Evolutionary conservation across 257 asterid genomes (phyloP), one percentile per base, ranked within the genome.

Genomic region (Petrea volubilis): DNA sequence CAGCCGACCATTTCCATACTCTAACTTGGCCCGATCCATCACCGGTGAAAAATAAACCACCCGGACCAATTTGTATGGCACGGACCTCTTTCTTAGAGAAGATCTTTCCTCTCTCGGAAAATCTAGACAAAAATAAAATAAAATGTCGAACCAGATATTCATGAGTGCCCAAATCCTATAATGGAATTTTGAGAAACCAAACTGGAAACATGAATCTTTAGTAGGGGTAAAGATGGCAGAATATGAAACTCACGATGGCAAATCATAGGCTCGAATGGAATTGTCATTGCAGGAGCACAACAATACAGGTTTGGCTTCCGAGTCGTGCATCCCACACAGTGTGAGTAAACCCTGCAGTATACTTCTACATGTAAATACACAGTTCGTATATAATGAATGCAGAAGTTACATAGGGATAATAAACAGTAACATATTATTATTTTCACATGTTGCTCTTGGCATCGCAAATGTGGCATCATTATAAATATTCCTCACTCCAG

Each of bases 261-360:
- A 83, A 79, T 95, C 97, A 74, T 92, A 91, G 68, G 79, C 91
- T 57, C 87, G 86, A 36, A 92, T 74, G 24, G 79, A 71, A 21
- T 90, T 88, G 89, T 92, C 96, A 41, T 95, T 95, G 83, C 91
- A 78, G 13, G 98, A 84, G 79, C 97, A 92, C 17, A 95, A 80
- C 82, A 95, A 66, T 68, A 95, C 96, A 23, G 99, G 99, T 70
- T 95, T 92, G 67, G 85, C 90, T 72, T 90, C 98, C 44, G 93
- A 83, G 86, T 95, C 97, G 58, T 85, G 98, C 99, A 92, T 95
- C 84, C 97, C 99, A 21, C 91, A 88, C 18, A 92, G 84, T 50
- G 95, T 72, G 57, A 95, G 92, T 75, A 95, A 12, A 29, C 99
- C 99, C 99, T 95, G 87, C 81, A 72, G 33, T 21, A 71, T 68